A percentile compares a stretch with the other conserved stretches of the same genome.
These are phyloP conservation scores for Dioscorea dumetorum DNA, from an alignment of 106 monocot species.

Conservation along the genomic window DNA sequence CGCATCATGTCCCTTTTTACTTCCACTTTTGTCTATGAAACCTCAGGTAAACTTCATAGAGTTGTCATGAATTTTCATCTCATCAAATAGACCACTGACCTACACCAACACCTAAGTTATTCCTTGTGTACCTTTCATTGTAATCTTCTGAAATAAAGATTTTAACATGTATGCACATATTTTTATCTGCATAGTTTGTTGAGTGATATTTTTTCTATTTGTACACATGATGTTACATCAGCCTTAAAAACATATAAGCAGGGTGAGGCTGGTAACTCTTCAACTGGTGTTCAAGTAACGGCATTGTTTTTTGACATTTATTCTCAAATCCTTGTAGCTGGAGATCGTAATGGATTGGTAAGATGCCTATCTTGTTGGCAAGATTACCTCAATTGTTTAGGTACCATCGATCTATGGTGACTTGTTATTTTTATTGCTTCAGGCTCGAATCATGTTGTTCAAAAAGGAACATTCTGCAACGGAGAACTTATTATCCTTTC, in stretches of 20 bases:
- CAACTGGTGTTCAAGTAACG: constrained; percentile 34
- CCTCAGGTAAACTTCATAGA: constrained; percentile 31
- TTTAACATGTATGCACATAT: too few relatives aligned
- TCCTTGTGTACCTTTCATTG: too few relatives aligned
- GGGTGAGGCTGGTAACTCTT: constrained; percentile 33
- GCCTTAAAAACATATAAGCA: constrained; percentile 18
- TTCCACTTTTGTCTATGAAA: constrained; percentile 48
- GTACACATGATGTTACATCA: too few relatives aligned
- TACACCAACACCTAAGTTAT: too few relatives aligned
- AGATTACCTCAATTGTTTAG: neutral
- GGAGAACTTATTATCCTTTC: constrained; percentile 53
- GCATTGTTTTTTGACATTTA: constrained; percentile 67
- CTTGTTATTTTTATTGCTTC: constrained; percentile 12
- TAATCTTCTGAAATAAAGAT: too few relatives aligned
- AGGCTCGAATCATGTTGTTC: constrained; percentile 65
- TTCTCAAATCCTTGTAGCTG: constrained; percentile 50
- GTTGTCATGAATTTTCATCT: neutral
- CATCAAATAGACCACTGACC: too few relatives aligned
- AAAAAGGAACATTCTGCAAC: constrained; percentile 35
- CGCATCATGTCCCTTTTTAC: constrained; percentile 62
- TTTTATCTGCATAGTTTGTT: too few relatives aligned
- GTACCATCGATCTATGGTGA: neutral
- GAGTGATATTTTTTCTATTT: too few relatives aligned
- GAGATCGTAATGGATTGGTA: constrained; percentile 65
- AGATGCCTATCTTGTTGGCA: constrained; percentile 7